Evolutionary conservation across 441 rosid species (phyloP), one percentile per base, ranked within the genome.

Genomic region (Erodium trifolium): DNA sequence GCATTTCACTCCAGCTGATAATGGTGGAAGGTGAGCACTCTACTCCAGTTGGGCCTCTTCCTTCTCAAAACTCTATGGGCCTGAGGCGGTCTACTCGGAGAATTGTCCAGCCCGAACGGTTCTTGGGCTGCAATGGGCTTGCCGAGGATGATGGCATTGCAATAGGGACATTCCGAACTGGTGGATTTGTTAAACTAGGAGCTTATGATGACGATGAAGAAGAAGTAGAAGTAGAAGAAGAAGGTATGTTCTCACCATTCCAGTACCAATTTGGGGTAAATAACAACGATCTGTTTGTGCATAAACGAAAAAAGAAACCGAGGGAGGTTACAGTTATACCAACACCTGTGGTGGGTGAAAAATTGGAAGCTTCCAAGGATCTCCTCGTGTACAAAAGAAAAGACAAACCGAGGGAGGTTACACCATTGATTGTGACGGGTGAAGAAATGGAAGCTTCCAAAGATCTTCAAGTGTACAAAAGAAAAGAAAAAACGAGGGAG

Each of bases 31-130:
- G 37, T 4, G 0, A 0, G 2, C 27, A 23, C 27, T 23, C 27
- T 23, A 34, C 37, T 2, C 4, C 0, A 2, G 5, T 41, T 9
- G 85, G 68, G 0, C 55, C 67, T 4, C 67, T 70, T 64, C 66
- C 80, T 6, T 63, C 47, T 57, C 76, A 82, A 1, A 83, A 79
- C 59, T 82, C 81, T 43, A 66, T 76, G 67, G 85, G 79, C 60
- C 72, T 93, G 76, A 80, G 97, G 65, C 82, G 97, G 68, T 91
- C 97, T 62, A 90, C 87, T 77, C 92, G 97, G 70, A 78, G 93
- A 78, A 78, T 79, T 63, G 70, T 88, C 39, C 82, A 78, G 59
- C 99, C 96, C 1, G 93, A 93, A 4, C 91, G 89, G 57, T 89
- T 78, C 73, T 59, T 76, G 2, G 96, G 85, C 19, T 77, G 88